These are phyloP conservation scores for Lycium ferocissimum DNA, from an alignment of 257 asterid genomes.

Conservation along the genomic window DNA sequence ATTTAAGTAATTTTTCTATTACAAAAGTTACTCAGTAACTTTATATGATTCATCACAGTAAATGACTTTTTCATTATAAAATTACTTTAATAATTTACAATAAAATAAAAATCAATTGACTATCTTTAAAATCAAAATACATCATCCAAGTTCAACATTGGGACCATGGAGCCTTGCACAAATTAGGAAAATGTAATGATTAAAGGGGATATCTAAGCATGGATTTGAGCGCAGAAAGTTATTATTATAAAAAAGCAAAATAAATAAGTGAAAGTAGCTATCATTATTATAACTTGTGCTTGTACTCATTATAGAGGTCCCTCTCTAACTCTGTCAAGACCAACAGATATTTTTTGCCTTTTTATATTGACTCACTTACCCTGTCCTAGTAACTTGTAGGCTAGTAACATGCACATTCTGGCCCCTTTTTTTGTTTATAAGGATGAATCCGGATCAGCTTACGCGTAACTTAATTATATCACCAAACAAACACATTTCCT, in stretches of 20 bases:
- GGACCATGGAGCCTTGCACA: neutral
- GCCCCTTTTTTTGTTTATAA: no score
- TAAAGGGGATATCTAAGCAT: slow-evolving; percentile 43
- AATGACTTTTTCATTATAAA: neutral
- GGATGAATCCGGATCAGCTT: no score
- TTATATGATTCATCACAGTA: neutral
- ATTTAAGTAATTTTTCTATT: no score
- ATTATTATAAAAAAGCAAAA: neutral
- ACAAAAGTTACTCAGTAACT: neutral
- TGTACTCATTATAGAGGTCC: slow-evolving; percentile 27
- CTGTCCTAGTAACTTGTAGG: neutral
- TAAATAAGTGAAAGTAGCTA: slow-evolving; percentile 24
- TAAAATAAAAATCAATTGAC: neutral
- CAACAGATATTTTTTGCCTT: neutral
- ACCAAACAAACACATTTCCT: no score
- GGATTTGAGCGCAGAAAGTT: slow-evolving; percentile 47
- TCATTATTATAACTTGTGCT: slow-evolving; percentile 32
- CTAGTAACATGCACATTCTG: neutral
- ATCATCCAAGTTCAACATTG: slow-evolving; percentile 22
- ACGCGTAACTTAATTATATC: no score
- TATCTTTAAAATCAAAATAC: slow-evolving; percentile 3
- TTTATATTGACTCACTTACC: neutral
- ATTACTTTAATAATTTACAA: neutral
- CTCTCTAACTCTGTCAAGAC: neutral
- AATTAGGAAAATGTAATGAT: slow-evolving; percentile 27